These are phyloP conservation scores for Abortiporus biennis DNA, from an alignment of 1,284 basidiomycete genomes.

Conservation along the genomic window DNA sequence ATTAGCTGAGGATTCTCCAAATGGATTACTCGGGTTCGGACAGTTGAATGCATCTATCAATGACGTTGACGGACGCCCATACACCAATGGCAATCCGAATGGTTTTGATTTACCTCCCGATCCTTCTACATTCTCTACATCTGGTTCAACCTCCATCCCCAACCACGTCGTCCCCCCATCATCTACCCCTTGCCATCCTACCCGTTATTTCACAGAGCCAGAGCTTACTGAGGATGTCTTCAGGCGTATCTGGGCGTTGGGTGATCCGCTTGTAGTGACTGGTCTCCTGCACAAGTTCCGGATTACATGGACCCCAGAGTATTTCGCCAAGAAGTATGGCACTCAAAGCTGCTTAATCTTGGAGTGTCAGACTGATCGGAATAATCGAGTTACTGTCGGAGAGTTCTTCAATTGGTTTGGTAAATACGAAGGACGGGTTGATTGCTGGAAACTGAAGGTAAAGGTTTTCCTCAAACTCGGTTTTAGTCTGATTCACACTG, in stretches of 20 bases:
- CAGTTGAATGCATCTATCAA: neutral
- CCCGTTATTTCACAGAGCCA: conserved; percentile 38
- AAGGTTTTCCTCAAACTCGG: conserved; percentile 11
- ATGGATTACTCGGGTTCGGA: neutral
- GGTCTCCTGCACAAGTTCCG: conserved; percentile 56
- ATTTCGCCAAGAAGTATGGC: conserved; percentile 70
- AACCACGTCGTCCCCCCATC: conserved; percentile 9
- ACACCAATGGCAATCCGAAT: conserved; percentile 2
- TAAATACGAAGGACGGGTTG: conserved; percentile 45
- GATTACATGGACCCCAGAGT: conserved; percentile 75
- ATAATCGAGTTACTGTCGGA: conserved; percentile 57
- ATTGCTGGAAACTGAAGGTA: conserved; percentile 83
- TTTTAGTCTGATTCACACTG: conserved; percentile 1
- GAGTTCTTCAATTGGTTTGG: conserved; percentile 84
- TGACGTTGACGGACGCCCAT: neutral
- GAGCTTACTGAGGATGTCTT: conserved; percentile 60
- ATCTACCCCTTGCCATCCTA: conserved; percentile 25
- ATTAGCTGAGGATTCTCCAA: neutral
- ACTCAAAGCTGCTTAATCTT: conserved; percentile 66
- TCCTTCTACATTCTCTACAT: conserved; percentile 15
- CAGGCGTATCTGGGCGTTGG: conserved; percentile 63
- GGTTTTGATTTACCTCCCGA: conserved; percentile 15
- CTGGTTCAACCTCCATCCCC: neutral
- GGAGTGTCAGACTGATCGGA: conserved; percentile 72
- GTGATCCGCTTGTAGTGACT: conserved; percentile 74